A percentile compares a stretch with the other conserved stretches of the same genome.
Evolutionary conservation across 257 asterid genomes (phyloP).

Genomic region (Lavandula angustifolia): DNA sequence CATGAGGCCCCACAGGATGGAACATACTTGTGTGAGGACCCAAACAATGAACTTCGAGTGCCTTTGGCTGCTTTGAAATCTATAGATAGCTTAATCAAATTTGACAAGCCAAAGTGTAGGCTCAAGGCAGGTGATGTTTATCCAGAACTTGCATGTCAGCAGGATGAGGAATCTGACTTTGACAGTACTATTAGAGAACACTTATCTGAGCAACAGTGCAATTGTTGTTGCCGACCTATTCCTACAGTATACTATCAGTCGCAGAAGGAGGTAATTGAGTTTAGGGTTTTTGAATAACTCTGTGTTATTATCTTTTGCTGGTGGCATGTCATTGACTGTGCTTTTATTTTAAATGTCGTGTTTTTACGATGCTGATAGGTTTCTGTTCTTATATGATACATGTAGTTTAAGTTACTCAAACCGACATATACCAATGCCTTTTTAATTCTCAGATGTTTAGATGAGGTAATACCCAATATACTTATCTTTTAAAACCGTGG

Average conservation of each 20-base stretch:
- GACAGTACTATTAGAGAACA: conserved; percentile 71
- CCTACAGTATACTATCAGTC: conserved; percentile 75
- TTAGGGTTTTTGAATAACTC: neutral
- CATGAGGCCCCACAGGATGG: conserved; percentile 57
- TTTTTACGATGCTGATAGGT: too few relatives aligned
- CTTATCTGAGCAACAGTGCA: conserved; percentile 71
- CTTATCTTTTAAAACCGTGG: neutral
- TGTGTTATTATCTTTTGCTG: conserved; percentile 12
- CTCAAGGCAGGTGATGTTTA: conserved; percentile 77
- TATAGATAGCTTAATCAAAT: conserved; percentile 84
- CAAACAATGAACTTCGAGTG: conserved; percentile 77
- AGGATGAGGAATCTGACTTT: conserved; percentile 56
- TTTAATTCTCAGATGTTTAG: neutral
- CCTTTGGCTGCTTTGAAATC: conserved; percentile 87
- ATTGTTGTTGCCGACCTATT: conserved; percentile 64
- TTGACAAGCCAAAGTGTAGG: conserved; percentile 86
- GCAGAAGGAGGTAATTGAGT: conserved; percentile 79
- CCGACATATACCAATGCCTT: conserved; percentile 4
- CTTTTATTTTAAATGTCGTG: neutral
- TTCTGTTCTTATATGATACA: neutral
- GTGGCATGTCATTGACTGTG: conserved; percentile 16
- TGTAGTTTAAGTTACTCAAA: conserved; percentile 4
- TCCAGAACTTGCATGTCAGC: conserved; percentile 63
- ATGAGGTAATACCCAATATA: conserved; percentile 8
- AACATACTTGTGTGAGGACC: conserved; percentile 63